These are phyloP conservation scores for Erysimum cheiranthoides DNA, from an alignment of 345 rosid species.

Conservation along the genomic window DNA sequence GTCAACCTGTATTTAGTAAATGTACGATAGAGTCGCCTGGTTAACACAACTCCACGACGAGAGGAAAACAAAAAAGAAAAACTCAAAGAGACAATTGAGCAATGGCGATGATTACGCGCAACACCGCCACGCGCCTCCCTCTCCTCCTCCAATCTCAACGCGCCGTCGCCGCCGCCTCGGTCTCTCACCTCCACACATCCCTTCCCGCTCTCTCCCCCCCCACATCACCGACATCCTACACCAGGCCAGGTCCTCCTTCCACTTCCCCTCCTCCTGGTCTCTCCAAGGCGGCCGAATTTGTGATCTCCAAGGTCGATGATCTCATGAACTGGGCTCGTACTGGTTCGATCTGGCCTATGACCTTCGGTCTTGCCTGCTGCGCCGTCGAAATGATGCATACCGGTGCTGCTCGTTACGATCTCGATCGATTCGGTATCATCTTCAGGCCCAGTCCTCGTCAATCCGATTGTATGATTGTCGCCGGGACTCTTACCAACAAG, in stretches of 20 bases:
- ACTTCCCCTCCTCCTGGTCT: conserved; percentile 60
- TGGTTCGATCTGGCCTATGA: conserved; percentile 99
- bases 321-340: conserved; percentile 94
- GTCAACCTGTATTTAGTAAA: conserved; percentile 22
- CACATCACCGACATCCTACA: conserved; percentile 64
- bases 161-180: conserved; percentile 50
- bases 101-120: conserved; percentile 76
- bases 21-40: conserved; percentile 30
- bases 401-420: conserved; percentile 96
- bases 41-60: conserved; percentile 38
- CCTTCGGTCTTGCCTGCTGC: conserved; percentile 97
- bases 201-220: conserved; percentile 54
- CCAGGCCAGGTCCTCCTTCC: conserved; percentile 65
- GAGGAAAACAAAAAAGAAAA: not conserved
- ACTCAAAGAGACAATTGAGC: conserved; percentile 4
- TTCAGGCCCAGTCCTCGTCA: conserved; percentile 99
- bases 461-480: conserved; percentile 98
- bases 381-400: conserved; percentile 99
- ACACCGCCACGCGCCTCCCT: conserved; percentile 74
- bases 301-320: conserved; percentile 94
- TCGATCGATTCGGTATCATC: conserved; percentile 92
- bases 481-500: conserved; percentile 98
- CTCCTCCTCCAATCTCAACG: conserved; percentile 57
- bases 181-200: conserved; percentile 61
- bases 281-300: conserved; percentile 86